Evolutionary conservation across 2,329 filamentous ascomycete genomes (phyloP).

Genomic region (Helotiales sp.): DNA sequence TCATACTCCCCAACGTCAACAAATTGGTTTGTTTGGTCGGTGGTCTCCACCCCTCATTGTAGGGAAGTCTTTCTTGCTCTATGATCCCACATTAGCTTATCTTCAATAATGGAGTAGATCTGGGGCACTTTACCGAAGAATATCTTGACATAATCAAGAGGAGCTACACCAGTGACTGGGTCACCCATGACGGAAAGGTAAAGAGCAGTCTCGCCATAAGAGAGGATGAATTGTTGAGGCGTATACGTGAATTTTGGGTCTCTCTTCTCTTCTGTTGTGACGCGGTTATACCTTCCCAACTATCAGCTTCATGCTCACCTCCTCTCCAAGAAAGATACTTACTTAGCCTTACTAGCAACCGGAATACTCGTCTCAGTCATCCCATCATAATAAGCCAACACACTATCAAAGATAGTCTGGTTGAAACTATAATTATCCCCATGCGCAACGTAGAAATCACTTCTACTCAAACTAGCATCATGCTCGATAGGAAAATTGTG

Average conservation of each 20-base stretch:
- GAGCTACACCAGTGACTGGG: constrained; percentile 34
- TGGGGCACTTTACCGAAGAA: constrained; percentile 30
- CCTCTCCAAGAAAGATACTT: neutral
- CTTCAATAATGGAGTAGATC: neutral
- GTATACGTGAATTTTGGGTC: constrained; percentile 38
- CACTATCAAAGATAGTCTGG: constrained; percentile 33
- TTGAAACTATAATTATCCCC: constrained; percentile 39
- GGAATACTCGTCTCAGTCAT: constrained; percentile 30
- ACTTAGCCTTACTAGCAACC: constrained; percentile 32
- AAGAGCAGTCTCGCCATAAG: constrained; percentile 40
- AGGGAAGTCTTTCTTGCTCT: constrained; percentile 39
- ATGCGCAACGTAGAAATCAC: constrained; percentile 33
- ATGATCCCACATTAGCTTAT: neutral
- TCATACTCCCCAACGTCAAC: constrained; percentile 19
- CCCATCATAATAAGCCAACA: constrained; percentile 30
- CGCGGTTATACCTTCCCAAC: constrained; percentile 28
- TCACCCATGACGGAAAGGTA: constrained; percentile 39
- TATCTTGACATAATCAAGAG: constrained; percentile 35
- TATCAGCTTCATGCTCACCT: neutral
- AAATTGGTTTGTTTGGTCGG: constrained; percentile 21
- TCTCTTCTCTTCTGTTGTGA: constrained; percentile 26
- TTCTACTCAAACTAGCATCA: constrained; percentile 36
- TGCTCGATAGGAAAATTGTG: constrained; percentile 40
- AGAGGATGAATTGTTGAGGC: constrained; percentile 34
- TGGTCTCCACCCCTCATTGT: constrained; percentile 37